Base-by-base conservation (phyloP, 495 filamentous ascomycete species). In the Bryoglossum gracile region DNA sequence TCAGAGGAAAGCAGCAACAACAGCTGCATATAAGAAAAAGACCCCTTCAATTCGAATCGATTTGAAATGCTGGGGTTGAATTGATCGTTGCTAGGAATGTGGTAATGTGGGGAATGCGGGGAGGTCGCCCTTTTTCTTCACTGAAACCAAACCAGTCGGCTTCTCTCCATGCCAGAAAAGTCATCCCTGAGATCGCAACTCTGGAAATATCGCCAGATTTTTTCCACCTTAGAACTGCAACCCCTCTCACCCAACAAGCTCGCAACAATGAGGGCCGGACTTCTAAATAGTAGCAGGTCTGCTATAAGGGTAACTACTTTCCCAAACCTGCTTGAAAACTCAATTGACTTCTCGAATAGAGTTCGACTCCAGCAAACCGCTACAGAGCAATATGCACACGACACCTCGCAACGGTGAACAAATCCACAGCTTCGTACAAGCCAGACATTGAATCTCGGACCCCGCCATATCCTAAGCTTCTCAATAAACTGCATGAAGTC, bases 401-500 rank as follows among this genome's bases (percentile, higher is more conserved):
- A 46, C 55, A 13, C 17, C 52, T 61, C 33, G 58, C 58, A 28
- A 59, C 57, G n/a, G 50, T 53, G n/a, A 50, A 22, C 17, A 40
- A 30, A 28, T 51, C 53, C 8, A 35, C 41, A 19, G 23, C 47
- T n/a, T 35, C 43, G 11, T 57, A 57, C 40, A 40, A 57, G 25
- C 54, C 55, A 42, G 54, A 61, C 16, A 55, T 62, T 24, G 52
- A 47, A 48, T 56, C 59, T 1, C 52, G 55, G 28, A 58, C 53
- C 2, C 55, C 55, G 3, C 81, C 80, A n/a, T 87, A 86, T 64
- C 58, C 65, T 8, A 81, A 78, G 58, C 75, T 85, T 21, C 60
- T 79, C 19, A 63, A 68, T 23, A 77, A 73, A 43, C 69, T 87
- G 6, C 59, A 68, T 11, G 62, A 81, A 60, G 88, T 94, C 19